Percentiles rank a stretch among this genome's conserved stretches.
Conservation (phyloP, 2,329 filamentous ascomycete species). For the Knufia petricola region DNA sequence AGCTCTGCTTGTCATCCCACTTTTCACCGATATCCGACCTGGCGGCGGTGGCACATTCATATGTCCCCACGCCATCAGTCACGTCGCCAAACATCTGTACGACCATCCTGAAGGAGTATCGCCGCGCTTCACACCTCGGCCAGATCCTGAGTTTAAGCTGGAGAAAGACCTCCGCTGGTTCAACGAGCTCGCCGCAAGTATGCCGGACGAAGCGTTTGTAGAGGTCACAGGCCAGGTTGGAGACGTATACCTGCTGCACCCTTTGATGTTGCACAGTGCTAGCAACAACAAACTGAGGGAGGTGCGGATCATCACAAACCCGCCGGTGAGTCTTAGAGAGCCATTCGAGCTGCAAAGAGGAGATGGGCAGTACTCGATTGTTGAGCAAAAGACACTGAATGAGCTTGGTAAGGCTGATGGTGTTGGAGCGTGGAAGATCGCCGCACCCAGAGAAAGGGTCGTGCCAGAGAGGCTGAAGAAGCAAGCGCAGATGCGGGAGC, state of each 20-base stretch:
- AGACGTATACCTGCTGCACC: conserved; percentile 47
- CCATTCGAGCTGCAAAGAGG: conserved; percentile 45
- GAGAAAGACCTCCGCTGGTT: conserved; percentile 27
- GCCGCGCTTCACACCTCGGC: conserved; percentile 50
- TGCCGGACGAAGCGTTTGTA: conserved; percentile 37
- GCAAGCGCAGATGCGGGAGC: conserved; percentile 37
- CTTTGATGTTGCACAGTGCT: conserved; percentile 47
- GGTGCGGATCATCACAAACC: conserved; percentile 47
- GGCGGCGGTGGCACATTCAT: conserved; percentile 57
- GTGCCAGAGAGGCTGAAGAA: conserved; percentile 38
- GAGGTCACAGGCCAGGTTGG: conserved; percentile 45
- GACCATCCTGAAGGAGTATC: conserved; percentile 56
- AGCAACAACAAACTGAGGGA: conserved; percentile 41
- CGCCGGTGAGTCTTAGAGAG: conserved; percentile 41
- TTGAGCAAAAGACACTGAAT: conserved; percentile 44
- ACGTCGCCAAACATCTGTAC: conserved; percentile 49
- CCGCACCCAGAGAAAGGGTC: conserved; percentile 34
- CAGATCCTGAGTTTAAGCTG: not conserved
- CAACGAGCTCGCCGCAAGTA: conserved; percentile 30
- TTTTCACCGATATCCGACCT: conserved; percentile 54
- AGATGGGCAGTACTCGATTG: conserved; percentile 38
- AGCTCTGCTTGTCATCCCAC: conserved; percentile 56
- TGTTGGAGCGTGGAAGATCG: conserved; percentile 41
- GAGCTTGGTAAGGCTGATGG: conserved; percentile 39
- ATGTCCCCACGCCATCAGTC: conserved; percentile 49